Evolutionary conservation across 345 rosid species (phyloP), one percentile per base, ranked within the genome.

Genomic region (Ailanthus altissimus): DNA sequence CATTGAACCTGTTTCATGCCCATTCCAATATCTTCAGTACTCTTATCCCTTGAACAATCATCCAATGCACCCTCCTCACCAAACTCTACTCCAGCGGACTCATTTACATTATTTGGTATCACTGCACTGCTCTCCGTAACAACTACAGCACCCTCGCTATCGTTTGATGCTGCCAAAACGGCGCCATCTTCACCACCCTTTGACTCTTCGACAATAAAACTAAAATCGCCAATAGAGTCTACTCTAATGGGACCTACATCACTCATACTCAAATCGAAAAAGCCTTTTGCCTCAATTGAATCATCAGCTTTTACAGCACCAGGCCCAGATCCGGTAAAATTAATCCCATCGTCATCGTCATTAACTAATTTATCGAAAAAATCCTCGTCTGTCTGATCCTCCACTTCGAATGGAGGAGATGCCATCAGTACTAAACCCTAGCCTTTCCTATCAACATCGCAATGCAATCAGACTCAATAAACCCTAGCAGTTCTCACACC

Each of bases 311-410:
- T 47, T 0, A 25, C 68, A 60, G 28, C 23, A 59, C 58, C 28
- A 46, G 54, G 18, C 6, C 45, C 67, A n/a, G 46, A 73, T 47
- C 67, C 77, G 46, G 13, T 28, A 46, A 32, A n/a, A 26, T 28
- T 10, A 60, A 60, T 61, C 45, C 18, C 77, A 28, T 46, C 77
- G 43, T 72, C 66, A 73, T 90, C 85, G 59, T 93, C 98, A 46
- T 91, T 89, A 49, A 92, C 98, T 79, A 96, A 89, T 70, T 89
- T 91, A 81, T 96, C 97, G 58, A 96, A 96, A 89, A 96, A 96
- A 88, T 93, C 98, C 87, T 90, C 97, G 43, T 96, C 98, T 62
- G 93, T 90, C 85, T 91, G 93, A 90, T 96, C 97, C 85, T 92
- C 99, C 90, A 89, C 57, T 81, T 81, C 83, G 47, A 86, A 87